phyloP scores from a whole-genome alignment of 345 rosid genomes.

The Xanthoceras sorbifolium region DNA sequence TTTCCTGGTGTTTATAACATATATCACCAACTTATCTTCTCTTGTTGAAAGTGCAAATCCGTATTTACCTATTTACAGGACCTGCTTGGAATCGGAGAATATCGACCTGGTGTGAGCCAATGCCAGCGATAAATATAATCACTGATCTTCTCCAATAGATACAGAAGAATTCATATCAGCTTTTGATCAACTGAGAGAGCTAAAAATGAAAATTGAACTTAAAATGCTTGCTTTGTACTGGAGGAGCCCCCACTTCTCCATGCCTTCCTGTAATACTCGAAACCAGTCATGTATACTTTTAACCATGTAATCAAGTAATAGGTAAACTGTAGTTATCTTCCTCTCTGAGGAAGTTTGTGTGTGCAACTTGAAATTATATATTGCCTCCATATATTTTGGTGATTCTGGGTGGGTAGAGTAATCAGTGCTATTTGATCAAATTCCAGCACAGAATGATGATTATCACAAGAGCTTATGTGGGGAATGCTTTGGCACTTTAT shows the following conservation, averaged over 20 bases:
- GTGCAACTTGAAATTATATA: neutral
- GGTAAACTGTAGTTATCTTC: neutral
- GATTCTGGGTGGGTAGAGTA: neutral
- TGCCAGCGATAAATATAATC: constrained; percentile 34
- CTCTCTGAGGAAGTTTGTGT: neutral
- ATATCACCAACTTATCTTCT: neutral
- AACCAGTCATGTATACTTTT: neutral
- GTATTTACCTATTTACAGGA: constrained; percentile 44
- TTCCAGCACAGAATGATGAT: neutral
- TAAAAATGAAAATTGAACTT: neutral
- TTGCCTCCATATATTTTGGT: neutral
- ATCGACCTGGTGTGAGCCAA: constrained; percentile 53
- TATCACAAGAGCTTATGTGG: neutral
- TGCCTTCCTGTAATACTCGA: neutral
- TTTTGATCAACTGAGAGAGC: neutral
- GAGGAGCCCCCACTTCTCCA: neutral
- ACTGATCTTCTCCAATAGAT: neutral
- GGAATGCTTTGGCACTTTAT: neutral
- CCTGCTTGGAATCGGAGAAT: constrained; percentile 81
- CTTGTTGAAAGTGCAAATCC: constrained; percentile 15
- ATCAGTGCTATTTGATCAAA: neutral
- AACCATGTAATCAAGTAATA: neutral
- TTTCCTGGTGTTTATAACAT: neutral
- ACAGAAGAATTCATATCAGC: neutral
- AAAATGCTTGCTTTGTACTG: neutral